These are phyloP conservation scores for Xylariaceae sp. DNA, from an alignment of 2,329 filamentous ascomycete species.

Conservation along the genomic window DNA sequence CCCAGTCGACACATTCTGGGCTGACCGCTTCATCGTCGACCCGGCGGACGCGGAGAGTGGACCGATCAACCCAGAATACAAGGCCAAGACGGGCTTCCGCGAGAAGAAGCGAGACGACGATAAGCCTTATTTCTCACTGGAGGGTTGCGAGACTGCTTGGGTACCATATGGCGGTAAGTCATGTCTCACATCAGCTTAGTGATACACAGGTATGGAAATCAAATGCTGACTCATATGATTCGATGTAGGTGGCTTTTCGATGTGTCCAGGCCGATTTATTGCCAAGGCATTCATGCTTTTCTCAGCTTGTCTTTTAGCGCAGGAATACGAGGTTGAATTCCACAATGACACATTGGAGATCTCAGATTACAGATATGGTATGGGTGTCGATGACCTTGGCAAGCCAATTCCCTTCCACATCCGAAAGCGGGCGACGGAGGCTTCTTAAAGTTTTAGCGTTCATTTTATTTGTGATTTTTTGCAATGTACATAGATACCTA, in stretches of 20 bases:
- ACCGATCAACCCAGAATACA: slow-evolving; percentile 11
- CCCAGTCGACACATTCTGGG: slow-evolving; percentile 21
- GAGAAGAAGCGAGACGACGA: slow-evolving; percentile 7
- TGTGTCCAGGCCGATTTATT: slow-evolving; percentile 19
- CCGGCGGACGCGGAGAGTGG: slow-evolving; percentile 18
- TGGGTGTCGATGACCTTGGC: slow-evolving; percentile 16
- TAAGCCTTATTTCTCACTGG: slow-evolving; percentile 16
- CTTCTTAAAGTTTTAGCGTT: no score
- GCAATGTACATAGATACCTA: no score
- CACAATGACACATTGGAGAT: slow-evolving; percentile 6
- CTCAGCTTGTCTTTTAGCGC: slow-evolving; percentile 8
- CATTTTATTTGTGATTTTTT: no score
- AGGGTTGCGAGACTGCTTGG: slow-evolving; percentile 18
- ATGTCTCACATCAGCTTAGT: not conserved
- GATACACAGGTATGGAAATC: not conserved
- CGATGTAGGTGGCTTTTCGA: slow-evolving; percentile 13
- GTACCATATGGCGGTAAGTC: slow-evolving; percentile 19
- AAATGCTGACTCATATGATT: not conserved
- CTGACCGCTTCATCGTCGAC: slow-evolving; percentile 20
- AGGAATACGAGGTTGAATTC: slow-evolving; percentile 17
- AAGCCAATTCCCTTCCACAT: slow-evolving; percentile 16
- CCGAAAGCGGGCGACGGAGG: slow-evolving; percentile 6
- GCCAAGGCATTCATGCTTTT: slow-evolving; percentile 16
- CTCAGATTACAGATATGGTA: slow-evolving; percentile 15
- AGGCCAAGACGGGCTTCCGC: not conserved